Evolutionary conservation across 139 green algal species (phyloP).

Genomic region (Closterium sp.): DNA sequence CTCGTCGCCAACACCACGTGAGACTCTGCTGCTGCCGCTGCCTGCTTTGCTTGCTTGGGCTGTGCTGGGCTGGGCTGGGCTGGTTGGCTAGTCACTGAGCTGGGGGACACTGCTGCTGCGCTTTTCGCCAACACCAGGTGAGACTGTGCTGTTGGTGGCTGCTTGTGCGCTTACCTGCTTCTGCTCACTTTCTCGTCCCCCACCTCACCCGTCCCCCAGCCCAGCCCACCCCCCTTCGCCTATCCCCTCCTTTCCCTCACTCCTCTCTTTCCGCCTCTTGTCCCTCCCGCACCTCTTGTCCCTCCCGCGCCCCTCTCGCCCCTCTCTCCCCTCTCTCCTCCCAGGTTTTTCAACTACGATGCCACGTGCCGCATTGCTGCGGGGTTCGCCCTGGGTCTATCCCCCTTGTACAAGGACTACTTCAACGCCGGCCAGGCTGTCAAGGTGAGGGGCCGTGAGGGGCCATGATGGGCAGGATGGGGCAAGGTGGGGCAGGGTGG

Average conservation of each 20-base stretch:
- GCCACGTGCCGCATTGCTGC: slow-evolving; percentile 16
- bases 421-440: background rate
- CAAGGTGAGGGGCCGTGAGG: background rate
- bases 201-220: background rate
- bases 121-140: too few species aligned
- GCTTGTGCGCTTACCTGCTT: too few species aligned
- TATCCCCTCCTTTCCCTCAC: background rate
- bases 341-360: slow-evolving; percentile 23
- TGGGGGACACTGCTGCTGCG: too few species aligned
- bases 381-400: background rate
- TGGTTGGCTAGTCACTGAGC: too few species aligned
- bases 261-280: background rate
- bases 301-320: background rate
- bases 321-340: background rate
- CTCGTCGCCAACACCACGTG: background rate
- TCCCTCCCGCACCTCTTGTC: background rate
- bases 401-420: background rate
- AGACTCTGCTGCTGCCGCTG: background rate
- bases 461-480: background rate
- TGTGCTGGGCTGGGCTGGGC: too few species aligned
- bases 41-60: background rate
- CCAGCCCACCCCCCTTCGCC: background rate
- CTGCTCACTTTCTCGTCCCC: background rate
- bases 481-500: too few species aligned
- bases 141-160: too few species aligned